Evolutionary conservation across 176 grass and related monocot species (phyloP).

Genomic region (Eragrostis curvula): DNA sequence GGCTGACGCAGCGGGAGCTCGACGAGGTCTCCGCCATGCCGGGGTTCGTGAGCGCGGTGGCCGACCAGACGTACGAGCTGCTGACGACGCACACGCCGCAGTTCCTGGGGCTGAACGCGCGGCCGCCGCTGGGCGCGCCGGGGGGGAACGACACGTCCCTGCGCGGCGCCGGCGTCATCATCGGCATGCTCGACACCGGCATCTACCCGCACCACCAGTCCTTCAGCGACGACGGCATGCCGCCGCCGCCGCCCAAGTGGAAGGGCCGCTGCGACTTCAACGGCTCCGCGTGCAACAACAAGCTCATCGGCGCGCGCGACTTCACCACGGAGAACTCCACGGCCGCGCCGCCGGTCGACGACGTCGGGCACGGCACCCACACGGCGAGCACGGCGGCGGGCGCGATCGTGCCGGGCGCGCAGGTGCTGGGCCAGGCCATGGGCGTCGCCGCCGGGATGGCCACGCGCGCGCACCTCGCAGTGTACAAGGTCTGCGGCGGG

Average conservation of each 20-base stretch:
- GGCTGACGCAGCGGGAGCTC: constrained; percentile 53
- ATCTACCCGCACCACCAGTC: constrained; percentile 54
- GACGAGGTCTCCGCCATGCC: constrained; percentile 34
- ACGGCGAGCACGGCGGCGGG: constrained; percentile 68
- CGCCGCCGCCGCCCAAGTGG: constrained; percentile 55
- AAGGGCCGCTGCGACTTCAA: constrained; percentile 60
- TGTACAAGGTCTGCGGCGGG: constrained; percentile 53
- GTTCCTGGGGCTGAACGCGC: constrained; percentile 53
- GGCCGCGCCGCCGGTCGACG: not conserved
- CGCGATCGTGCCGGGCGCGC: constrained; percentile 38
- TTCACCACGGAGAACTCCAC: constrained; percentile 7
- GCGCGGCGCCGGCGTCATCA: constrained; percentile 53
- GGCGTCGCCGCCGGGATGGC: constrained; percentile 50
- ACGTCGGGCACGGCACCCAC: constrained; percentile 60
- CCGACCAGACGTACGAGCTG: constrained; percentile 32
- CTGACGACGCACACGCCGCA: constrained; percentile 63
- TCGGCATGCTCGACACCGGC: constrained; percentile 69
- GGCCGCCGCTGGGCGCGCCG: not conserved
- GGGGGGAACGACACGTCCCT: constrained; percentile 15
- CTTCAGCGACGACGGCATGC: constrained; percentile 59
- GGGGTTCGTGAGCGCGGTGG: constrained; percentile 48
- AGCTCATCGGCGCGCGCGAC: constrained; percentile 60
- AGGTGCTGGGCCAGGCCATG: constrained; percentile 42
- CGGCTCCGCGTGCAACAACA: constrained; percentile 61
- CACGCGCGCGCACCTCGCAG: constrained; percentile 48